Base-by-base conservation (phyloP, 2,329 filamentous ascomycete genomes). In the Aspergillus sp. region DNA sequence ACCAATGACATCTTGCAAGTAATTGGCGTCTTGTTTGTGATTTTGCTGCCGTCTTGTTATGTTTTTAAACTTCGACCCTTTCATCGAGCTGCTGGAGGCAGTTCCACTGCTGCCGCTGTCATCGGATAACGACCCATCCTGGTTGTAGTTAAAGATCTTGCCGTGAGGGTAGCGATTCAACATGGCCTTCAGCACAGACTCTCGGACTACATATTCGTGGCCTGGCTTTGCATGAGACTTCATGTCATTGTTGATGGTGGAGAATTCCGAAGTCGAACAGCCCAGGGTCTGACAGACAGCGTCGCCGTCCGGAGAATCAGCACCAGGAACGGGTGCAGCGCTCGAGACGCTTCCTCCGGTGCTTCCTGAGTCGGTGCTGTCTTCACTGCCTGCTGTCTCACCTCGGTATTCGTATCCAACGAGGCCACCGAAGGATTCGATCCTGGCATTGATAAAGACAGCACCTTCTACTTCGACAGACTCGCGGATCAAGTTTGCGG, bases 401-500 rank as follows among this genome's bases (percentile, higher is more conserved):
- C 21, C 12, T 19, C 23, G 17, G 21, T 11, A 21, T 17, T 49
- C 39, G 21, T 62, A 51, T 21, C 62, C 52, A 21, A 64, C 58
- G 12, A 64, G 44, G 15, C 46, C 59, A 11, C 57, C 66, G 17
- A 66, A 64, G 11, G 58, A 46, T 3, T 62, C 52, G n/a, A 55
- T 56, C 8, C 63, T 37, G 0, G 67, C 61, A 59, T 66, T 59
- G 11, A 76, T 62, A 7, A 75, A 74, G 1, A 72, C 68, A 4
- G 67, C 64, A 1, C 78, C 78, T n/a, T 77, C 75, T 0, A 75
- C 69, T 21, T 76, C 74, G 4, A 81, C 65, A 0, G 77, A 74
- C 40, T 79, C 70, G 2, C 77, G 65, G 14, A 82, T 70, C 3
- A 81, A 69, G 21, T 74, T 74, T 17, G 79, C 76, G 6, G 80